Evolutionary conservation across 768 basidiomycete species (phyloP), one percentile per base, ranked within the genome.

Genomic region (Boletus rufocinnamomeus): DNA sequence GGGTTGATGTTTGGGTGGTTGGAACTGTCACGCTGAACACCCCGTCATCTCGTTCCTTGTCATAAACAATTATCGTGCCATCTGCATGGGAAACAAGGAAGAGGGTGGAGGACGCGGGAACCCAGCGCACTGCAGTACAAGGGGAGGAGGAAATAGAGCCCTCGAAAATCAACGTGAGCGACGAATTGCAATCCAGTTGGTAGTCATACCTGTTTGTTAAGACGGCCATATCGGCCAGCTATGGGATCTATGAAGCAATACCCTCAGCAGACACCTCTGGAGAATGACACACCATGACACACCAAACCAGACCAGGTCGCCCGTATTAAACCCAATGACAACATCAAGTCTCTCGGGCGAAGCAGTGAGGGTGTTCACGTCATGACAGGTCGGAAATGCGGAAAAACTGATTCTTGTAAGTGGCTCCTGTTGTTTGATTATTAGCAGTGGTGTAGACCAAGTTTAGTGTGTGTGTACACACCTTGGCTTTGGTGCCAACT

Each of bases 271-370:
- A 57, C 25, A 28, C 50, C 17, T 23, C 16, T 16, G 17, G 34
- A 21, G n/a, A 44, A 71, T 50, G 50, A 27, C 14, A 49, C 40
- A 16, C 19, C 34, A 41, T 16, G n/a, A 67, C 82, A 62, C 61
- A 91, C 95, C 95, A 55, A 98, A 79, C 97, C 97, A 98, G 50
- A 98, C 76, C 38, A 99, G 78, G 75, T 99, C 97, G n/a, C 97
- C 97, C 0, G 95, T 91, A 60, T 79, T 82, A 70, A 97, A 98
- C 6, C 96, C 97, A 66, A 98, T 89, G 58, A 98, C 82, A 7
- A 97, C 79, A 66, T 98, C 95, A 35, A 98, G 74, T 45, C 86
- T 84, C 43, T 93, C 88, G 13, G 88, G 76, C 4, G 86, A 87
- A 8, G 91, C 85, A 2, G 95, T 97, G 2, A 83, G 72, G 6